Evolutionary conservation across 2,329 filamentous ascomycete species (phyloP), one percentile per base, ranked within the genome.

Genomic region (Leptographium flavum): DNA sequence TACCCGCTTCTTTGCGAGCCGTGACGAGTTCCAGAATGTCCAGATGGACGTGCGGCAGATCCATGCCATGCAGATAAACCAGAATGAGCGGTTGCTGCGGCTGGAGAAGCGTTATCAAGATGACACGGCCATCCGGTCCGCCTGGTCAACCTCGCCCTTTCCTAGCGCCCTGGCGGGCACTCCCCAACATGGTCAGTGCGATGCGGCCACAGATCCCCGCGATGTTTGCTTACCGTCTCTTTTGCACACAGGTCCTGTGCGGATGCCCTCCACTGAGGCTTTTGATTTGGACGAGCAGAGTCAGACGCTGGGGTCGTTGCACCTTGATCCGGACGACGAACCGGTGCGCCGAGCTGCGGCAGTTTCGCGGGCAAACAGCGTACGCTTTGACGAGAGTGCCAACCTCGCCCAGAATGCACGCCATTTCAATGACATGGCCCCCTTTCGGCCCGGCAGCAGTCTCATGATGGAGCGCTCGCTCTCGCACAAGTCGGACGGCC

Each of bases 401-500:
- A 75, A 87, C 60, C 93, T 92, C 76, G 81, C 66, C 32, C 86
- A 94, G 57, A 79, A 77, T 52, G 84, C 82, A 48, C 79, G 90
- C 38, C 82, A 87, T 46, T 90, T 86, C 13, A 78, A 84, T 39
- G 92, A 96, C 46, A 82, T 94, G 53, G 77, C 79, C 35, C 82
- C 84, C 23, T 69, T 79, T 40, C 74, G 90, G 43, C 87, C 86
- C 21, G 76, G 79, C 22, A 93, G 87, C 60, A 82, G 86, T 31
- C 70, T 95, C 55, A 79, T 95, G 77, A 92, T 84, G 62, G 92
- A 98, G 63, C 79, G 92, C 15, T 85, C 87, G 1, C 74, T 87
- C 15, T 98, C 92, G 11, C 87, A 96, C 69, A 94, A 94, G 58
- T 96, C 92, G 1, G 90, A 98, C 59, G 92, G 92, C 31, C 76